Evolutionary conservation across 768 basidiomycete genomes (phyloP), one percentile per base, ranked within the genome.

Genomic region (Agaricus bisporus): DNA sequence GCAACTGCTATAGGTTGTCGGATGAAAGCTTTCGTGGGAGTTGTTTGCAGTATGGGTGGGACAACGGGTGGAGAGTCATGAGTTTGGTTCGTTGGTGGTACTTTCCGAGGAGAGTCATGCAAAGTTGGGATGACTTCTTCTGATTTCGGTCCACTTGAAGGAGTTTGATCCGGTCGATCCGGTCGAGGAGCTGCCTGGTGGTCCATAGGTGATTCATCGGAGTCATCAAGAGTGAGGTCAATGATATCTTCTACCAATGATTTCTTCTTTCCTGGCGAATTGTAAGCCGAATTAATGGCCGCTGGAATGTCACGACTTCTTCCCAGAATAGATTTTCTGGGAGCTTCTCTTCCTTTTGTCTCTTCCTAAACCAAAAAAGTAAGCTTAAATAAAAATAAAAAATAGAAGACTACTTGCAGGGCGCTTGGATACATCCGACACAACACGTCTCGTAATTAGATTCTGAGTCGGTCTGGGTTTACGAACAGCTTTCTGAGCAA

Each of bases 171-270:
- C 29, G 5, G 12, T 14, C 26, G 49, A 18, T 17, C 22, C 14
- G 32, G 7, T 32, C 32, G 8, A 32, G 11, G 32, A 11, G 11
- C 32, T 3, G 32, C 32, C 8, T 8, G 32, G 32, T 11, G 8
- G 5, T 11, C 5, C 3, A 8, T 7, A 32, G 32, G 32, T 11
- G 32, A 7, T 14, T 54, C 52, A 15, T 54, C 52, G 14, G 46
- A 48, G 14, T 48, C 46, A 9, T 48, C 53, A 42, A 54, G 18
- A 1, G 53, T 54, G 5, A 54, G 47, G 11, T 54, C 53, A 26
- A 48, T 54, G 45, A 54, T 48, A 35, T 54, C 29, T 17, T 48
- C 38, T 25, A 39, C 52, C 2, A 48, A 38, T 1, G 44, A 18
- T 12, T 41, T 46, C 11, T 44, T 32, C 20, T 5, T 17, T 41